Evolutionary conservation across 352 stramenopile genomes (phyloP).

Genomic region (Pythium biforme): DNA sequence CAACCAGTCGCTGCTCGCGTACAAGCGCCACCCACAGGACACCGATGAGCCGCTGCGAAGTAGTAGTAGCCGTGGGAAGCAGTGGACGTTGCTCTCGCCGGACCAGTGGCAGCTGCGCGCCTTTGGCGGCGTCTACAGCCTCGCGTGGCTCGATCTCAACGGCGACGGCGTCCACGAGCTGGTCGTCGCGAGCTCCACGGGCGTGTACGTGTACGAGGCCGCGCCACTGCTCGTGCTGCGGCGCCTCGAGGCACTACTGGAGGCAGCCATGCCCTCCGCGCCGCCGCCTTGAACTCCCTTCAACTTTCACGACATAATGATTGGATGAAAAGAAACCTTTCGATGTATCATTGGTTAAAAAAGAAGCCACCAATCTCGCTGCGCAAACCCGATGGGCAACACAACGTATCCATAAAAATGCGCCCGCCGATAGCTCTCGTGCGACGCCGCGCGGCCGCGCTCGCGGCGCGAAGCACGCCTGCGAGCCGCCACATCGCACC

Average conservation of each 20-base stretch:
- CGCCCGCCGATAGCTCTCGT: neutral
- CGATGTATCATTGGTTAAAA: conserved; percentile 16
- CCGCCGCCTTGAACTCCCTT: neutral
- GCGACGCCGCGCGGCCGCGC: conserved; percentile 1
- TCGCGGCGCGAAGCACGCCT: neutral
- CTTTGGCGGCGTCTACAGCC: conserved; percentile 71
- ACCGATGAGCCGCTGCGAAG: too few relatives aligned
- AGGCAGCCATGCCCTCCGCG: neutral
- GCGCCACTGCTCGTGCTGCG: conserved; percentile 33
- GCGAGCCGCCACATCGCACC: too few relatives aligned
- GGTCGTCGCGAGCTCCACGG: conserved; percentile 59
- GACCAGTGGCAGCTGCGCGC: conserved; percentile 47
- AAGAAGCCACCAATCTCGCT: neutral
- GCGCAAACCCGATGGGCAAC: neutral
- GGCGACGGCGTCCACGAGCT: conserved; percentile 61
- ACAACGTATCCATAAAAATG: conserved; percentile 9
- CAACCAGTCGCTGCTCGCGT: conserved; percentile 52
- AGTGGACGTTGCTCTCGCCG: conserved; percentile 35
- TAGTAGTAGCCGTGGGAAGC: neutral
- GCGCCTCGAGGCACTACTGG: conserved; percentile 28
- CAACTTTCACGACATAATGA: neutral
- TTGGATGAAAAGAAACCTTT: conserved; percentile 9
- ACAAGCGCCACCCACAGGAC: conserved; percentile 30
- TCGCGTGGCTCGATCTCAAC: conserved; percentile 68
- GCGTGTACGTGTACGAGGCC: conserved; percentile 65